These are phyloP conservation scores for Boechera stricta DNA, from an alignment of 345 rosid genomes.

Conservation along the genomic window DNA sequence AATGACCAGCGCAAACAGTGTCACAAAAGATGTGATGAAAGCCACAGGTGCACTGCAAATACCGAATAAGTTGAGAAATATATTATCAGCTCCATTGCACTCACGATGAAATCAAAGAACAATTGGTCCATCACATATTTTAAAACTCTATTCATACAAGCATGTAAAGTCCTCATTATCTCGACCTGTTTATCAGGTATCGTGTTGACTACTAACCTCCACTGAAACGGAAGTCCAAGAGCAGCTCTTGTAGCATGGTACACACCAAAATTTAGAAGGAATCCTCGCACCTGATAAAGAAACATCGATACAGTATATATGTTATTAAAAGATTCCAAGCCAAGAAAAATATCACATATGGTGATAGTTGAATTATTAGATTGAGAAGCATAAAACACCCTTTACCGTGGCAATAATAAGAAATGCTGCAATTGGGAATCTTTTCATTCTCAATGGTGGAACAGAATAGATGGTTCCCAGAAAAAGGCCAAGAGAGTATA, in stretches of 20 bases:
- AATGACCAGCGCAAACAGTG: conserved; percentile 88
- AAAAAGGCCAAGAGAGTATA: conserved; percentile 83
- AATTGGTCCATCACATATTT: conserved; percentile 4
- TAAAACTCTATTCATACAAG: conserved; percentile 3
- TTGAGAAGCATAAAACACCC: conserved; percentile 26
- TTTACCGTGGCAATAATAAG: conserved; percentile 89
- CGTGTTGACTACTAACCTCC: conserved; percentile 66
- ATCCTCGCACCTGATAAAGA: conserved; percentile 79
- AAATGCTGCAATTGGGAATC: conserved; percentile 88
- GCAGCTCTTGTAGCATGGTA: conserved; percentile 93
- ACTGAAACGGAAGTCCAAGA: conserved; percentile 86
- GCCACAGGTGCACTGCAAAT: conserved; percentile 90
- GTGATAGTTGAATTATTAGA: conserved; percentile 19
- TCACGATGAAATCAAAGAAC: conserved; percentile 12
- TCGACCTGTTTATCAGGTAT: not conserved
- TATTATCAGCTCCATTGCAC: not conserved
- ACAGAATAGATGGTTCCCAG: conserved; percentile 96
- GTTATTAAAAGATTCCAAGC: conserved; percentile 3
- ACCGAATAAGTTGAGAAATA: conserved; percentile 4
- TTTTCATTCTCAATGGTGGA: conserved; percentile 95
- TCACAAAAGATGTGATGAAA: conserved; percentile 90
- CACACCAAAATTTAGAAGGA: conserved; percentile 95
- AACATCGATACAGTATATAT: conserved; percentile 12
- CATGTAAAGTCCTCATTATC: conserved; percentile 8
- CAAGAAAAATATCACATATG: not conserved